phyloP scores from a whole-genome alignment of 2,329 filamentous ascomycete species.

The Myriosclerotinia scirpicola region DNA sequence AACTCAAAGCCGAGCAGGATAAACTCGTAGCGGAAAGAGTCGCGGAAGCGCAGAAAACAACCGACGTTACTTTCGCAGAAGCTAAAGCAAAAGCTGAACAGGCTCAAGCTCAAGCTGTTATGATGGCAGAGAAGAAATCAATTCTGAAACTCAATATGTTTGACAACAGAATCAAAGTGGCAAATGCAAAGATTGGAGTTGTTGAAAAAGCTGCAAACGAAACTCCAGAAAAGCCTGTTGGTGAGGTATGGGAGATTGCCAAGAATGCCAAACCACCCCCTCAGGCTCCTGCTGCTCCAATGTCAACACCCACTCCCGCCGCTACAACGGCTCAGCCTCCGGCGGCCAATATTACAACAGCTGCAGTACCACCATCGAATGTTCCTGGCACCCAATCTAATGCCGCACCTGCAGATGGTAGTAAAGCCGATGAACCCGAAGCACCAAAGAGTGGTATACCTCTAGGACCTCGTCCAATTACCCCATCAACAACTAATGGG shows the following conservation, averaged over 20 bases:
- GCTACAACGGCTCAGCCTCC: slow-evolving; percentile 5
- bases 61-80: slow-evolving; percentile 43
- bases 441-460: slow-evolving; percentile 19
- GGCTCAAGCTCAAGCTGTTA: slow-evolving; percentile 54
- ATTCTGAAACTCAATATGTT: slow-evolving; percentile 76
- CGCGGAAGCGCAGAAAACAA: slow-evolving; percentile 50
- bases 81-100: slow-evolving; percentile 49
- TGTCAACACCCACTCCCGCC: slow-evolving; percentile 12
- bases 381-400: slow-evolving; percentile 28
- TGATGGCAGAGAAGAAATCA: slow-evolving; percentile 73
- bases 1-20: slow-evolving; percentile 52
- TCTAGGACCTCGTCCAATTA: slow-evolving; percentile 22
- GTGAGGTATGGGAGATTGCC: slow-evolving; percentile 81
- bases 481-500: slow-evolving; percentile 30
- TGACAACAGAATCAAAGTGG: slow-evolving; percentile 64
- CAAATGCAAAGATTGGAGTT: slow-evolving; percentile 71
- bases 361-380: background rate
- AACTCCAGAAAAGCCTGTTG: slow-evolving; percentile 79
- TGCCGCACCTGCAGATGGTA: slow-evolving; percentile 25
- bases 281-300: slow-evolving; percentile 26
- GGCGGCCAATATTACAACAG: slow-evolving; percentile 1
- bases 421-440: slow-evolving; percentile 31
- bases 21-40: slow-evolving; percentile 51
- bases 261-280: slow-evolving; percentile 61
- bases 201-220: slow-evolving; percentile 81